phyloP scores from a whole-genome alignment of 2,329 filamentous ascomycete species.

The Colletotrichum lupini region DNA sequence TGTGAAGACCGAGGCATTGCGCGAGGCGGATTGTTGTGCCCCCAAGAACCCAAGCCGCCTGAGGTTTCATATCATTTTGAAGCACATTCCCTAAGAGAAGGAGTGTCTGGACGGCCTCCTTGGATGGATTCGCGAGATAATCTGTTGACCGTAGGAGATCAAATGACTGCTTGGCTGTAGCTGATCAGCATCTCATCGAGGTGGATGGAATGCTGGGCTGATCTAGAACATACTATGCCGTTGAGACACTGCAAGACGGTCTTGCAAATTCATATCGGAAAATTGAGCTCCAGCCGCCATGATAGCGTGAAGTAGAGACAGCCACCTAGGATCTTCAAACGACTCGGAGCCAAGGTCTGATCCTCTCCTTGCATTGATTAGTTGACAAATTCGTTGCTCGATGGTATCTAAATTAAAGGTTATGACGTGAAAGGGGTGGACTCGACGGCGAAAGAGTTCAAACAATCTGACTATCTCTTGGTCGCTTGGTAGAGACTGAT shows the following conservation, averaged over 20 bases:
- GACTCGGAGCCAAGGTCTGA: background rate
- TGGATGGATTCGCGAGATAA: background rate
- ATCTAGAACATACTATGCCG: background rate
- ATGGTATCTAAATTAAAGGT: background rate
- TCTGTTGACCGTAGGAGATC: background rate
- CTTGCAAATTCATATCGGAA: background rate
- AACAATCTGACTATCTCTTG: background rate
- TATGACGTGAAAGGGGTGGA: background rate
- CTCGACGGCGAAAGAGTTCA: background rate
- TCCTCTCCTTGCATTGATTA: background rate
- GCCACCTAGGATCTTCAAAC: background rate
- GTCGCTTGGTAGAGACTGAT: background rate
- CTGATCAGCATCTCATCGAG: background rate
- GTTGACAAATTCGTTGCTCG: background rate
- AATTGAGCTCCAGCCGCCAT: background rate
- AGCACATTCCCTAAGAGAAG: conserved; percentile 25
- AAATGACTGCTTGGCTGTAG: background rate
- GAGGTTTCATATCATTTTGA: conserved; percentile 33
- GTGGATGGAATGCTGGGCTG: background rate
- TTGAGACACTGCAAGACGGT: background rate
- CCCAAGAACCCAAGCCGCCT: conserved; percentile 32
- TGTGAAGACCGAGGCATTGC: conserved; percentile 18
- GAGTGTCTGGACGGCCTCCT: background rate
- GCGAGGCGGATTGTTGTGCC: conserved; percentile 29
- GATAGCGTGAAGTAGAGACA: background rate